Evolutionary conservation across 1,284 basidiomycete species (phyloP), one percentile per base, ranked within the genome.

Genomic region (Kalmanozyma brasiliensis): DNA sequence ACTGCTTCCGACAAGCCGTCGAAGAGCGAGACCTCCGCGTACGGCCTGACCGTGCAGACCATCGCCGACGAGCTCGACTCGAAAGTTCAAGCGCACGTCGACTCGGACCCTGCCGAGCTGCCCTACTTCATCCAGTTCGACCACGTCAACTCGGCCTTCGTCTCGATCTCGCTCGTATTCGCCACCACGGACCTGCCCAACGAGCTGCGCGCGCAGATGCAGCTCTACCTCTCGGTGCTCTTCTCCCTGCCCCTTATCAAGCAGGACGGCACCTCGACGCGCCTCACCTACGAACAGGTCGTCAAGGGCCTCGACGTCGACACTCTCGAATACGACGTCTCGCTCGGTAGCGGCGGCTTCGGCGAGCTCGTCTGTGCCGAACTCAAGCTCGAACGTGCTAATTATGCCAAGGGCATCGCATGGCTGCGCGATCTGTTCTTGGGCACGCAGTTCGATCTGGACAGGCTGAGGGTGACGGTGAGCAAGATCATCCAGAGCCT

Each of bases 361-460:
- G 93, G 95, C 80, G 85, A 89, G 14, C 92, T 98, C 75, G 86
- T 87, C 9, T 83, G 65, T 13, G 60, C 93, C 52, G 88, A 90
- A 22, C 84, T 98, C 58, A 88, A 86, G 70, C 88, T 98, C 79
- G 91, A 96, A 83, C 87, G 86, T 52, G 85, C 85, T 4, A 87
- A 89, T 60, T 99, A 98, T 80, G 90, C 90, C 59, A 86, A 86
- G 22, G 92, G 92, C 0, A 86, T 98, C 37, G 85, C 87, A 0
- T 98, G 95, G 94, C 83, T 98, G 30, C 88, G 88, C 51, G 94
- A 98, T 82, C 85, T 98, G 17, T 83, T 98, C n/a, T 91, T 90
- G 79, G 88, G 90, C 41, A 86, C 88, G 44, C 85, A 90, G 57
- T 98, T 98, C 78, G 87, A 90, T 70, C 88, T 89, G 70, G 93